Evolutionary conservation across 2,329 filamentous ascomycete genomes (phyloP), one percentile per base, ranked within the genome.

Genomic region (Calcarisporium arbuscula): DNA sequence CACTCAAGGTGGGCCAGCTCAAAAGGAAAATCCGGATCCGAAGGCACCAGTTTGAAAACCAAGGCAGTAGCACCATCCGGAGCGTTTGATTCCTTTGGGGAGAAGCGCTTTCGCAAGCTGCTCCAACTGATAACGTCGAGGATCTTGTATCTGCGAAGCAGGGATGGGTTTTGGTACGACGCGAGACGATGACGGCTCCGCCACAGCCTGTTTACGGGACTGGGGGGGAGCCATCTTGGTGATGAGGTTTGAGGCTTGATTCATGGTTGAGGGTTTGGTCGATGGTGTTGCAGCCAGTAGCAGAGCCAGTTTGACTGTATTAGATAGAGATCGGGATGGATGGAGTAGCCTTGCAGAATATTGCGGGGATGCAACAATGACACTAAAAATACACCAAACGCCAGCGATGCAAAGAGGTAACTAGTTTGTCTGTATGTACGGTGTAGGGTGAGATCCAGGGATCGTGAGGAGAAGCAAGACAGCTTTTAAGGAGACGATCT

Each of bases 21-120:
- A 56, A 85, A 90, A 1, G 85, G 82, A 49, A 92, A 90, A 51
- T 92, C 85, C 0, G 85, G 85, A 52, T 92, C 85, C 6, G 85
- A 87, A 5, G 85, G 85, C 10, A 61, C 62, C 41, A 92, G 61
- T 33, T 67, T 74, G 56, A 90, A 85, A 8, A 65, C 60, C 25
- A 89, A 58, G 12, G 72, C 68, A 0, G 74, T 76, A 4, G 66
- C 67, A 31, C 72, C 68, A 40, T 70, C 57, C 6, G 56, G 51
- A 4, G 64, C 49, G 11, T 50, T 60, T 9, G 60, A 57, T 40
- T 72, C 65, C 31, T 58, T 61, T 6, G 71, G 65, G 2, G 62
- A 65, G 56, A 77, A 90, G 21, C 85, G 74, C 43, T 76, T 74
- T 48, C 76, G 70, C 41, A n/a, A 90, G 61, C 62, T 92, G 85